These are phyloP conservation scores for Tetragonia tetragonoides DNA, from an alignment of 148 eudicot genomes.

Conservation along the genomic window DNA sequence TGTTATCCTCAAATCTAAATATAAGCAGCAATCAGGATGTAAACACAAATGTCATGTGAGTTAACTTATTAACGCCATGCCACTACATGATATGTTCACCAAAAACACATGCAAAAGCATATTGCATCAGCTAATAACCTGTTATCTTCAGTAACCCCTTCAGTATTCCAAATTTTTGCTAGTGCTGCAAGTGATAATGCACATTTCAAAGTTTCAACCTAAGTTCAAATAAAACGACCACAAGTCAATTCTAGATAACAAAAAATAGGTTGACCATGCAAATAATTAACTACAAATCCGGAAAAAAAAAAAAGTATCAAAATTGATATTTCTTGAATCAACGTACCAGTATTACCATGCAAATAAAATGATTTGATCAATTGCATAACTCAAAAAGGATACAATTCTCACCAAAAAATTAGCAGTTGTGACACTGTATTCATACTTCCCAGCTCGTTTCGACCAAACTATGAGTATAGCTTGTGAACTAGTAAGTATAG, in stretches of 20 bases:
- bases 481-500: slow-evolving; percentile 95
- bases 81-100: background rate
- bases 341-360: background rate
- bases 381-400: background rate
- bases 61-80: background rate
- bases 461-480: slow-evolving; percentile 98
- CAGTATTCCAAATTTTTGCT: slow-evolving; percentile 77
- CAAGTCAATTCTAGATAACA: background rate
- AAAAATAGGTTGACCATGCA: background rate
- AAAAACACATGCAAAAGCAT: slow-evolving; percentile 3
- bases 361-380: background rate
- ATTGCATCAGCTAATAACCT: slow-evolving; percentile 36
- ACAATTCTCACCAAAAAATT: slow-evolving; percentile 77
- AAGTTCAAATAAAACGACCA: slow-evolving; percentile 24
- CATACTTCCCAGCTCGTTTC: slow-evolving; percentile 96
- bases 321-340: slow-evolving; percentile 3
- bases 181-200: slow-evolving; percentile 84
- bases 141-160: slow-evolving; percentile 95
- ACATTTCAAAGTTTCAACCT: slow-evolving; percentile 98
- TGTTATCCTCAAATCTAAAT: background rate
- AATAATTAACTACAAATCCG: no score
- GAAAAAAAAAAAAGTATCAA: background rate
- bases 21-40: background rate
- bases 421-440: slow-evolving; percentile 96
- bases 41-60: background rate